These are phyloP conservation scores for Artomyces pyxidatus DNA, from an alignment of 768 basidiomycete species.

Conservation along the genomic window DNA sequence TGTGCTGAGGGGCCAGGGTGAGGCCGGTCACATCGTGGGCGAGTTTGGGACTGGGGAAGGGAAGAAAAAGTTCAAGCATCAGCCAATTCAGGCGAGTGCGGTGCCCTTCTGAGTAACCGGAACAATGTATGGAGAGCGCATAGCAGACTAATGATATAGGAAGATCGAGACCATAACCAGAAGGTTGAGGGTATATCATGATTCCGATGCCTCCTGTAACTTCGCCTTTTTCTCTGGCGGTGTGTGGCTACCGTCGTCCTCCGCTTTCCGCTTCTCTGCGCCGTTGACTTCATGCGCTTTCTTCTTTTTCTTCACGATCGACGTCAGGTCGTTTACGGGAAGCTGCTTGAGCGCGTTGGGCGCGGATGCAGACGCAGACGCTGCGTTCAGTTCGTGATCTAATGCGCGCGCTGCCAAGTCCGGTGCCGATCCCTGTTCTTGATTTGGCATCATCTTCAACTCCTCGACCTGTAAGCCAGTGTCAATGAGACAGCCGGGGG, in stretches of 20 bases:
- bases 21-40: slow-evolving; percentile 72
- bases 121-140: background rate
- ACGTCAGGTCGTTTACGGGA: slow-evolving; percentile 74
- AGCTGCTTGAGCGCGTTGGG: slow-evolving; percentile 24
- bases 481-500: background rate
- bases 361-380: slow-evolving; percentile 27
- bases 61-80: slow-evolving; percentile 70
- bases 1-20: slow-evolving; percentile 69
- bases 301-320: slow-evolving; percentile 86
- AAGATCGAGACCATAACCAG: slow-evolving; percentile 2
- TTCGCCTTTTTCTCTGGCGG: slow-evolving; percentile 59
- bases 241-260: slow-evolving; percentile 40
- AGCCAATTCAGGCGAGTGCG: slow-evolving; percentile 31
- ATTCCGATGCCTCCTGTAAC: slow-evolving; percentile 32
- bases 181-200: slow-evolving; percentile 9
- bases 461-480: slow-evolving; percentile 71
- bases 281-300: slow-evolving; percentile 30
- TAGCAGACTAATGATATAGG: background rate
- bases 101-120: slow-evolving; percentile 38
- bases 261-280: slow-evolving; percentile 61
- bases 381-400: slow-evolving; percentile 59
- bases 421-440: slow-evolving; percentile 50
- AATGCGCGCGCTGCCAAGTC: slow-evolving; percentile 64
- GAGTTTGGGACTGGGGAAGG: slow-evolving; percentile 72
- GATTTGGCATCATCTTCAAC: slow-evolving; percentile 71